Base-by-base conservation (phyloP, 495 filamentous ascomycete genomes). In the Achaetomiella virescens region DNA sequence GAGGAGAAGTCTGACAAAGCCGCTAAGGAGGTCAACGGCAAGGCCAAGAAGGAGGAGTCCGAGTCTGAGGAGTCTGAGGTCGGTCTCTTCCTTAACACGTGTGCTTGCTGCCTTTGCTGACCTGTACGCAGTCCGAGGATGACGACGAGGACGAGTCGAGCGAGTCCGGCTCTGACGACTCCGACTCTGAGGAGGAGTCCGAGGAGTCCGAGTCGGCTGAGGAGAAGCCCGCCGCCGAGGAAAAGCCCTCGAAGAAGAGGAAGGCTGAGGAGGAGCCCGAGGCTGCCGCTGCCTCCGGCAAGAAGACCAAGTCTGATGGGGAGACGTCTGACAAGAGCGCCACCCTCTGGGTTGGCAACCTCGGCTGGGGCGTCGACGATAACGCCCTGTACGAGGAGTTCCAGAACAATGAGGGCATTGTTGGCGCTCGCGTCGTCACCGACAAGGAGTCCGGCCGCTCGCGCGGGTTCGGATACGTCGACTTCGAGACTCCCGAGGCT, bases 391-490 rank as follows among this genome's bases (percentile, higher is more conserved):
- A 80, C 58, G 81, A 85, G 60, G 88, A 96, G 72, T 97, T 98
- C 72, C 81, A 90, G 76, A 73, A 78, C 43, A 95, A 85, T 68
- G 91, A 89, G 61, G 87, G 87, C 62, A 77, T 96, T 54, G 73
- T 79, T 65, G 79, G 84, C 62, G 83, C 82, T 52, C 84, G 88
- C 59, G 84, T 98, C 65, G 86, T 97, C 66, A 87, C 83, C 48
- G 93, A 98, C 72, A 83, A 84, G 64, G 84, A 84, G 24, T 81
- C 78, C 66, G 88, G 88, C 55, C 88, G 89, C 63, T 95, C 92
- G 66, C 91, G 89, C 71, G 93, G 93, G 60, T 98, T 95, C 73
- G 93, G 95, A 61, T 98, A 97, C 68, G 90, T 97, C 59, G 93
- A 98, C 75, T 98, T 90, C 74, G 75, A 77, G 64, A 81, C 74